Conservation (phyloP, 2,329 filamentous ascomycete genomes). For the Xylaria sp. region DNA sequence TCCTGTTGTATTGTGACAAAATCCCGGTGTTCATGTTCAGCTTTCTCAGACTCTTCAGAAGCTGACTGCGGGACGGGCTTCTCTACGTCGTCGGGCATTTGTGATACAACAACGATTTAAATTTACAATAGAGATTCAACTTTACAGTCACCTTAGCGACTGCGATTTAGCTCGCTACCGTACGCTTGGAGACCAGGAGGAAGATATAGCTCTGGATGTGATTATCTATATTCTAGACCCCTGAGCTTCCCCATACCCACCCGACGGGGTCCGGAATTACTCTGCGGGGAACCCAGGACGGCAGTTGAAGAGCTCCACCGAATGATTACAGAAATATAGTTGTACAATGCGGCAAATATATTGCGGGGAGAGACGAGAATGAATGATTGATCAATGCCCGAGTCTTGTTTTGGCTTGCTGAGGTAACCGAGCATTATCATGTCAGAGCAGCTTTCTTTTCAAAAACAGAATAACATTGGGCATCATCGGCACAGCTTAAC, state of each 20-base stretch:
- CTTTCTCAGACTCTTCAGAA: constrained; percentile 19
- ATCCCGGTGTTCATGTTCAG: constrained; percentile 19
- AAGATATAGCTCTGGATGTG: not conserved
- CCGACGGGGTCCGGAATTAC: not conserved
- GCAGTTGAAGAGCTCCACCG: constrained; percentile 23
- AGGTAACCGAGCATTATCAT: not conserved
- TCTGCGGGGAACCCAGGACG: constrained; percentile 30
- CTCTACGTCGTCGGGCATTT: constrained; percentile 36
- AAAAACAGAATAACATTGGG: not conserved
- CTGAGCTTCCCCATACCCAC: not conserved
- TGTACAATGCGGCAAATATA: not conserved
- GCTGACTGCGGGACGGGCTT: constrained; percentile 25
- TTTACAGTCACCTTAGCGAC: not conserved
- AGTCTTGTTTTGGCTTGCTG: constrained; percentile 19
- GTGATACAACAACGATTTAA: not conserved
- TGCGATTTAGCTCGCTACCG: not conserved
- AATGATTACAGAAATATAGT: not conserved
- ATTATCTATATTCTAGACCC: constrained; percentile 1
- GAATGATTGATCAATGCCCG: constrained; percentile 2
- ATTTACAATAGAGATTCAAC: not conserved
- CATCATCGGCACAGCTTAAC: not conserved
- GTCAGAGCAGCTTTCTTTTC: not conserved
- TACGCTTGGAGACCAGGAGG: not conserved
- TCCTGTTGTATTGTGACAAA: constrained; percentile 49
- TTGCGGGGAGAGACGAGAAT: constrained; percentile 21